Percentiles rank a stretch among this genome's conserved stretches.
Evolutionary conservation across 306 rosid genomes (phyloP).

Genomic region (Notholithocarpus densiflorus): DNA sequence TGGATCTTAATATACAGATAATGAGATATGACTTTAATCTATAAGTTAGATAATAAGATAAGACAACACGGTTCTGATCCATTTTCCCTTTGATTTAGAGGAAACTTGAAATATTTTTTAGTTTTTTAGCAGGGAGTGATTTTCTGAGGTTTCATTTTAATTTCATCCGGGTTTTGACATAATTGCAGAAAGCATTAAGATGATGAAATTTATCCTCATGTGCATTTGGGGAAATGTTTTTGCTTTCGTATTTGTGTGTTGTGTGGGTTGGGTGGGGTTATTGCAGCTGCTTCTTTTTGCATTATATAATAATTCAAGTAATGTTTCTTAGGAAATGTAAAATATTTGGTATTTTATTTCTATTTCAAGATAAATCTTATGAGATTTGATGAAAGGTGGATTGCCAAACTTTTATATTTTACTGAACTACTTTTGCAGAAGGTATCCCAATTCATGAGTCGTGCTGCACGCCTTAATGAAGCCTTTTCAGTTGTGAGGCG

Average conservation of each 20-base stretch:
- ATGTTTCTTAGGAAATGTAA: neutral
- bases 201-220: neutral
- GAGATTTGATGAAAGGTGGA: neutral
- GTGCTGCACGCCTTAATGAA: constrained; percentile 89
- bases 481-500: constrained; percentile 93
- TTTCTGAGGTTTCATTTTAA: too few species aligned
- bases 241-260: neutral
- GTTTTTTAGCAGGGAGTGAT: too few species aligned
- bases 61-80: neutral
- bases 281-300: neutral
- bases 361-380: neutral
- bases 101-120: too few species aligned
- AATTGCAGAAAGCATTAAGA: neutral
- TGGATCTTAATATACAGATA: neutral
- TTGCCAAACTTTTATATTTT: neutral
- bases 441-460: constrained; percentile 74
- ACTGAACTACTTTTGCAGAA: constrained; percentile 53
- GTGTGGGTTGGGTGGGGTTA: neutral
- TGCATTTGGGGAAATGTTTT: neutral
- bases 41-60: neutral
- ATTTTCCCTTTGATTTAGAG: neutral
- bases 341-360: too few species aligned
- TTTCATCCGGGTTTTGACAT: neutral
- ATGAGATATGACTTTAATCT: neutral
- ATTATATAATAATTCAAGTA: neutral